These are phyloP conservation scores for Pilatotrama ljubarskyi DNA, from an alignment of 768 basidiomycete genomes.

Conservation along the genomic window DNA sequence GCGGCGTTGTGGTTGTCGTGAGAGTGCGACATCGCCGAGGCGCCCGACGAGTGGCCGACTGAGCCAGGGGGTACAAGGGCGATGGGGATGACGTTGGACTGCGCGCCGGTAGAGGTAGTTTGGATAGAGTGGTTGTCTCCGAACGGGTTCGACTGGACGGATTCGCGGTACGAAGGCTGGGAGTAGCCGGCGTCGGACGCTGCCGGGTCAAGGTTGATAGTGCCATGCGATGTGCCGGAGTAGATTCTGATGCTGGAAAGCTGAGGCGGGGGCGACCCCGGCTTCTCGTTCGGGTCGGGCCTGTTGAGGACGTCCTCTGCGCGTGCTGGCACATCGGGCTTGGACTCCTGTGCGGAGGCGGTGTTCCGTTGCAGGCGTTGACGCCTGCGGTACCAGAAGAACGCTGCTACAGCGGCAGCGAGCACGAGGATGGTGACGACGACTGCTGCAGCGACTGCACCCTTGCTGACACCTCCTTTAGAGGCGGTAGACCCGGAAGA, in stretches of 20 bases:
- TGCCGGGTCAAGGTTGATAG: conserved; percentile 62
- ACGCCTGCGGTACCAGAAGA: conserved; percentile 67
- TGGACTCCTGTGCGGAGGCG: conserved; percentile 39
- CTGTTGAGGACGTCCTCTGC: conserved; percentile 79
- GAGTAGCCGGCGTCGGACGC: conserved; percentile 35
- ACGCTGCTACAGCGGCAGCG: conserved; percentile 48
- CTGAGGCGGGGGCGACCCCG: conserved; percentile 38
- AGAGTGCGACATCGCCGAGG: conserved; percentile 11
- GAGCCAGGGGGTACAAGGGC: conserved; percentile 71
- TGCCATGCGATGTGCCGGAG: conserved; percentile 41
- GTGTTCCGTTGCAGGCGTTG: conserved; percentile 39
- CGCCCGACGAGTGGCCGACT: conserved; percentile 31
- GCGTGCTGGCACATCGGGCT: conserved; percentile 66
- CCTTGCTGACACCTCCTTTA: conserved; percentile 53
- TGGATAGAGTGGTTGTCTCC: conserved; percentile 78
- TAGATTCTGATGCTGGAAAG: conserved; percentile 50
- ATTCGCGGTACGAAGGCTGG: conserved; percentile 29
- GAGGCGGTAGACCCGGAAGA: conserved; percentile 18
- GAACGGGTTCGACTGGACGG: conserved; percentile 64
- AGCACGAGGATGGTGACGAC: conserved; percentile 65
- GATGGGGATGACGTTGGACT: conserved; percentile 87
- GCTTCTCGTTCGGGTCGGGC: conserved; percentile 79
- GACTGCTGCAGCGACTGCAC: conserved; percentile 74
- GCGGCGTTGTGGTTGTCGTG: conserved; percentile 35
- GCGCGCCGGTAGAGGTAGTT: conserved; percentile 69